Percentiles rank a stretch among this genome's conserved stretches.
Conservation (phyloP, 129 eudicot genomes). For the Arctium lappa region DNA sequence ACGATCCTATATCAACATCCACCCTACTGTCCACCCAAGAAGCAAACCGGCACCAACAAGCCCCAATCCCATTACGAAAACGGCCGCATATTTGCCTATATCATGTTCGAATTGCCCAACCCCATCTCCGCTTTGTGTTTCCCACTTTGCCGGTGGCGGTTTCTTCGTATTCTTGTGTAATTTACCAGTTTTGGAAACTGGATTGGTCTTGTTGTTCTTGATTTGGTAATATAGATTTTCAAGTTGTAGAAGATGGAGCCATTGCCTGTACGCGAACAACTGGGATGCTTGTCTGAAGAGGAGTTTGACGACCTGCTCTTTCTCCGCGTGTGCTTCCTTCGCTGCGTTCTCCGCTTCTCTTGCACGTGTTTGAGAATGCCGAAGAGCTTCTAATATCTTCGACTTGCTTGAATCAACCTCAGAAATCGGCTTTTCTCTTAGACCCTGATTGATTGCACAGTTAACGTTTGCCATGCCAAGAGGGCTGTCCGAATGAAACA, state of each 20-base stretch:
- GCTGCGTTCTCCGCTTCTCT: conserved; percentile 83
- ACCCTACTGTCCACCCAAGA: conserved; percentile 84
- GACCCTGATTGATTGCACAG: conserved; percentile 14
- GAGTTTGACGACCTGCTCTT: conserved; percentile 62
- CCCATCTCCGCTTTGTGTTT: conserved; percentile 29
- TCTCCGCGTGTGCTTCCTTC: conserved; percentile 67
- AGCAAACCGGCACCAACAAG: conserved; percentile 91
- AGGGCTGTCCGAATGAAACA: neutral
- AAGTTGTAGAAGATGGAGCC: conserved; percentile 68
- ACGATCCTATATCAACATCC: conserved; percentile 48
- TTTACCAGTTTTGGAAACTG: conserved; percentile 25
- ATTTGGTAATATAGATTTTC: conserved; percentile 59
- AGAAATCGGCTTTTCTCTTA: neutral
- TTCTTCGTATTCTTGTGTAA: conserved; percentile 34
- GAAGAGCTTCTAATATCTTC: conserved; percentile 69
- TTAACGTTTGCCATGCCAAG: conserved; percentile 19
- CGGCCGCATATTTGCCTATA: conserved; percentile 44
- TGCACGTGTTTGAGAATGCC: conserved; percentile 95
- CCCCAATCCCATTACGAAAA: conserved; percentile 72
- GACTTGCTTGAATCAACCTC: conserved; percentile 46
- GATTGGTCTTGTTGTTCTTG: conserved; percentile 24
- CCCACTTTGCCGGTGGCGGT: conserved; percentile 16
- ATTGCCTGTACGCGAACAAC: conserved; percentile 75
- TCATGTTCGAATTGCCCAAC: conserved; percentile 23
- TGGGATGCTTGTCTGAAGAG: conserved; percentile 71